A percentile compares a stretch with the other conserved stretches of the same genome.
Conservation (phyloP, 306 rosid genomes). For the Prosopis cineraria region DNA sequence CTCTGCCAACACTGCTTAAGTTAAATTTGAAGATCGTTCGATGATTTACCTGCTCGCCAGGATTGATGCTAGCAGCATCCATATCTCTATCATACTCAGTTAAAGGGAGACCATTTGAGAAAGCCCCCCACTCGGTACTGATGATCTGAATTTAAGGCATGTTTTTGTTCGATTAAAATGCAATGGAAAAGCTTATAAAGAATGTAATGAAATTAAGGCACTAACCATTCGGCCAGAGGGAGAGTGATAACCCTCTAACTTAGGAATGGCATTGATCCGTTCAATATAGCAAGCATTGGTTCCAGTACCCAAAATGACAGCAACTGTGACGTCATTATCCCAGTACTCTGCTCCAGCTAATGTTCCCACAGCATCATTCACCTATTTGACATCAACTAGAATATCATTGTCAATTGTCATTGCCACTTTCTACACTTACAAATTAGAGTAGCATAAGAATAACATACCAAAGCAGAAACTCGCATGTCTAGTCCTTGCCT, state of each 20-base stretch:
- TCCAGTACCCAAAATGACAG: slow-evolving; percentile 96
- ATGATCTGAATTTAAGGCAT: slow-evolving; percentile 62
- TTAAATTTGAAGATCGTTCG: background rate
- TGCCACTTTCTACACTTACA: background rate
- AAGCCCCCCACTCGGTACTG: slow-evolving; percentile 94
- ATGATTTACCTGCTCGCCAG: slow-evolving; percentile 82
- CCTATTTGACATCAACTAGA: slow-evolving; percentile 46
- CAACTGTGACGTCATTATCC: slow-evolving; percentile 83
- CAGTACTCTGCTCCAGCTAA: slow-evolving; percentile 93
- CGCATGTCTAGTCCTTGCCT: slow-evolving; percentile 79
- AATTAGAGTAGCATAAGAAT: background rate
- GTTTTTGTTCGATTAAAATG: slow-evolving; percentile 23
- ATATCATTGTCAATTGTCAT: background rate
- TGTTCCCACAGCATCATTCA: slow-evolving; percentile 88
- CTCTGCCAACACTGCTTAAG: background rate
- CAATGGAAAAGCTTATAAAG: slow-evolving; percentile 23
- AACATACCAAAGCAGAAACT: slow-evolving; percentile 88
- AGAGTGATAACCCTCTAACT: slow-evolving; percentile 56
- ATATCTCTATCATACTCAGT: slow-evolving; percentile 77
- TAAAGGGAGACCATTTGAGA: slow-evolving; percentile 77
- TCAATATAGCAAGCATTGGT: slow-evolving; percentile 95
- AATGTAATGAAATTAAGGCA: slow-evolving; percentile 9
- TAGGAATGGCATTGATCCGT: slow-evolving; percentile 65
- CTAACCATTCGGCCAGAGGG: slow-evolving; percentile 73
- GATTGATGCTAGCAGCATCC: slow-evolving; percentile 94